Conservation (phyloP, 805 yeast genomes). For the Scheffersomyces coipomensis region DNA sequence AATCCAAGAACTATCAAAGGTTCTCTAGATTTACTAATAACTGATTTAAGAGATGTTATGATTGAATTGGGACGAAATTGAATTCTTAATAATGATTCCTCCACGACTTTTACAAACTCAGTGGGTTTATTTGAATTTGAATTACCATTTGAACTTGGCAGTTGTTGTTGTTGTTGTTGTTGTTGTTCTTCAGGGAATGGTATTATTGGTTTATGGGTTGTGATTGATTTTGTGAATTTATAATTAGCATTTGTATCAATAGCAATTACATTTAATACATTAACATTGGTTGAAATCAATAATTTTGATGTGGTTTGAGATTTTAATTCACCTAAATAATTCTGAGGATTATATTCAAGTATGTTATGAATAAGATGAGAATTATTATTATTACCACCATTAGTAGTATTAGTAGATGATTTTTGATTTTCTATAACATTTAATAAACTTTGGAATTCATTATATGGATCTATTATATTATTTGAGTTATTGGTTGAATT, state of each 20-base stretch:
- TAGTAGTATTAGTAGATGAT: background rate
- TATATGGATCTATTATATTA: background rate
- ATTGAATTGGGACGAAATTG: slow-evolving; percentile 33
- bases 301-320: slow-evolving; percentile 29
- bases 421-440: background rate
- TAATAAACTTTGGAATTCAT: background rate
- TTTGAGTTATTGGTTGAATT: background rate
- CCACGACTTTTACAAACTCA: slow-evolving; percentile 34
- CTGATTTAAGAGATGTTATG: slow-evolving; percentile 38
- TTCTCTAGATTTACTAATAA: slow-evolving; percentile 21
- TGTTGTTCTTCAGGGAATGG: slow-evolving; percentile 17
- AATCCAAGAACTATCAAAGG: slow-evolving; percentile 61
- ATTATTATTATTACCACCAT: background rate
- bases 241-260: slow-evolving; percentile 26
- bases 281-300: slow-evolving; percentile 47
- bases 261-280: slow-evolving; percentile 46
- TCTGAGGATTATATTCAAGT: slow-evolving; percentile 32
- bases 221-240: slow-evolving; percentile 16
- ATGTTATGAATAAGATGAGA: slow-evolving; percentile 19
- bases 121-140: background rate
- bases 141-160: background rate
- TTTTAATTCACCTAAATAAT: slow-evolving; percentile 25
- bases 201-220: slow-evolving; percentile 18
- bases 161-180: background rate
- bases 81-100: slow-evolving; percentile 44